Evolutionary conservation across 2,329 filamentous ascomycete species (phyloP).

Genomic region (Periconia sp.): DNA sequence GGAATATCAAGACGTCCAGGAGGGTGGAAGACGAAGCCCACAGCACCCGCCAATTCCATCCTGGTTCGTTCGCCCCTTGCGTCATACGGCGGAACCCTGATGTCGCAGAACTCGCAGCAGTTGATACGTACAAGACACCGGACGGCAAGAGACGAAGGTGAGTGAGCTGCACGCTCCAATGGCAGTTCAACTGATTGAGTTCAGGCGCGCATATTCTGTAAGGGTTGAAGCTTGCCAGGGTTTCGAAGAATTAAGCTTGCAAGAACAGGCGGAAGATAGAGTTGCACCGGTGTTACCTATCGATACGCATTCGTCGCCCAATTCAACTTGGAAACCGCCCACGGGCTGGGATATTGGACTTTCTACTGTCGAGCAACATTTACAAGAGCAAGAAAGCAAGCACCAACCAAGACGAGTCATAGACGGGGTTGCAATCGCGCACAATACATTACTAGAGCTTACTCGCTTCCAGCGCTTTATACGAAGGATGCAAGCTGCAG

Average conservation of each 20-base stretch:
- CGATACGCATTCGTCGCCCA: constrained; percentile 8
- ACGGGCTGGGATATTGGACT: constrained; percentile 38
- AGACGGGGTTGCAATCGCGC: constrained; percentile 17
- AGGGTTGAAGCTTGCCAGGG: constrained; percentile 21
- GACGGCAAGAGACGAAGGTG: neutral
- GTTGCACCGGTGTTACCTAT: neutral
- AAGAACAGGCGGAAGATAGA: constrained; percentile 13
- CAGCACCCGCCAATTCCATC: constrained; percentile 26
- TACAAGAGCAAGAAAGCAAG: constrained; percentile 14
- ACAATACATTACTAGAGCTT: constrained; percentile 27
- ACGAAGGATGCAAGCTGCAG: constrained; percentile 57
- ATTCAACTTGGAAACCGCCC: constrained; percentile 28
- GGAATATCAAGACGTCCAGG: constrained; percentile 23
- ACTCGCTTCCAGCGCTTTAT: constrained; percentile 57
- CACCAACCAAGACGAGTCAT: constrained; percentile 12
- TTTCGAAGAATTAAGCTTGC: constrained; percentile 23
- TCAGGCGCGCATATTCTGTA: constrained; percentile 16
- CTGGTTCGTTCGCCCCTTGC: constrained; percentile 28
- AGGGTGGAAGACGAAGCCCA: constrained; percentile 23
- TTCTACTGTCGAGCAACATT: constrained; percentile 12
- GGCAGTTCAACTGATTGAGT: neutral
- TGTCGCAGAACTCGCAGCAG: neutral
- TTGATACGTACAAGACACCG: neutral
- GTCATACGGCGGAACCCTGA: constrained; percentile 10
- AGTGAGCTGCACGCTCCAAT: neutral